A percentile compares a stretch with the other conserved stretches of the same genome.
phyloP scores from a whole-genome alignment of 805 yeast species.

The Candida ulmi region DNA sequence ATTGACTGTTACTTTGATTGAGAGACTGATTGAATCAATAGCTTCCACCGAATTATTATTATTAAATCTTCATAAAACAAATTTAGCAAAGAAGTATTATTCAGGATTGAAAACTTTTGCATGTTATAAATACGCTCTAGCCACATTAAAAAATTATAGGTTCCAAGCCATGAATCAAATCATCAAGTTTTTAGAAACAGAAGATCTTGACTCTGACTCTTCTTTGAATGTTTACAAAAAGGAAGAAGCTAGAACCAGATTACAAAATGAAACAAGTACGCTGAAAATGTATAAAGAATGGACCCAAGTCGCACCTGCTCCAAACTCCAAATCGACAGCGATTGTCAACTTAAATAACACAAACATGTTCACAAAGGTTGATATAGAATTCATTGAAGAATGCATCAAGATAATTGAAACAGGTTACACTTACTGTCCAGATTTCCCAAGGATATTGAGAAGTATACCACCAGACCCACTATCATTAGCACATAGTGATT shows the following conservation, averaged over 20 bases:
- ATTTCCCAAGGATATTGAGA: background rate
- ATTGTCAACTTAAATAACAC: background rate
- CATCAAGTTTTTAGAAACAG: slow-evolving; percentile 13
- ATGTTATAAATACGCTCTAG: slow-evolving; percentile 5
- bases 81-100: slow-evolving; percentile 12
- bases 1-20: background rate
- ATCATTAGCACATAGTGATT: background rate
- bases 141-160: slow-evolving; percentile 6
- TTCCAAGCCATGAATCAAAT: slow-evolving; percentile 14
- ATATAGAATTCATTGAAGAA: background rate
- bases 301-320: slow-evolving; percentile 8
- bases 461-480: background rate
- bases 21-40: background rate
- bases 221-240: slow-evolving; percentile 1
- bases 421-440: background rate
- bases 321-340: background rate
- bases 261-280: slow-evolving; percentile 9
- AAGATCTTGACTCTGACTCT: slow-evolving; percentile 1
- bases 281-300: slow-evolving; percentile 10
- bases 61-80: background rate
- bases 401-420: background rate
- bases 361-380: slow-evolving; percentile 1
- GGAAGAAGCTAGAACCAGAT: slow-evolving; percentile 7
- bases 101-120: slow-evolving; percentile 8
- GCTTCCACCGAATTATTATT: background rate